Base-by-base conservation (phyloP, 2,329 filamentous ascomycete genomes). In the Scedosporium boydii region DNA sequence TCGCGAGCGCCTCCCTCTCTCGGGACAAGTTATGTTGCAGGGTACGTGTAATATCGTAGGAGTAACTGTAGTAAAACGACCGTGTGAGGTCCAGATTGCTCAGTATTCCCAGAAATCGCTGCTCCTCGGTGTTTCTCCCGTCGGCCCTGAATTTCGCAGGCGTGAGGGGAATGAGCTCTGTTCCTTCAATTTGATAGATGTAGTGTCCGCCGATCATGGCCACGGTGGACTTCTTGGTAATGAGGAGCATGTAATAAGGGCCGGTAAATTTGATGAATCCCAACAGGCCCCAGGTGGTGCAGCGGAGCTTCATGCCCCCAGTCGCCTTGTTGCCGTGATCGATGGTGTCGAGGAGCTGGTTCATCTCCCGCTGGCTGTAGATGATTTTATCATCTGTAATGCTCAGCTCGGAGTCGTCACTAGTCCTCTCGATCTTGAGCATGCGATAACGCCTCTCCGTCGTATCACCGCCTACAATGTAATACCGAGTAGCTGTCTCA, bases 51-150 rank as follows among this genome's bases (percentile, higher is more conserved):
- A 98, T 89, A 71, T 99, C 91, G 76, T 99, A 99, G 0, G 93
- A 96, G 72, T 97, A 97, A 77, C 93, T 97, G 78, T 97, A 99
- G 75, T 99, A 99, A 73, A 99, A 99, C 0, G 90, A 96, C 63
- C 89, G 84, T 0, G 89, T 92, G 64, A 99, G 77, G 72, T 99
- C 95, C 38, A 99, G 81, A 67, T 96, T 96, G 72, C 90, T 92
- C 55, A 99, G 80, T 60, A 97, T 98, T 27, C 85, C 83, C 41
- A 98, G 81, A 70, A 96, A 98, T 29, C 93, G 87, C 46, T 89
- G 87, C 75, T 99, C 95, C 72, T 98, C 93, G 0, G 90, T 84
- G 69, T 96, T 95, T 59, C 80, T 79, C 60, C 87, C 82, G 66
- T 97, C 91, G n/a, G 87, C 80, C 71, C 89, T 90, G 69, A 87